phyloP scores from a whole-genome alignment of 2,329 filamentous ascomycete species.

The Myriosclerotinia duriaeana region DNA sequence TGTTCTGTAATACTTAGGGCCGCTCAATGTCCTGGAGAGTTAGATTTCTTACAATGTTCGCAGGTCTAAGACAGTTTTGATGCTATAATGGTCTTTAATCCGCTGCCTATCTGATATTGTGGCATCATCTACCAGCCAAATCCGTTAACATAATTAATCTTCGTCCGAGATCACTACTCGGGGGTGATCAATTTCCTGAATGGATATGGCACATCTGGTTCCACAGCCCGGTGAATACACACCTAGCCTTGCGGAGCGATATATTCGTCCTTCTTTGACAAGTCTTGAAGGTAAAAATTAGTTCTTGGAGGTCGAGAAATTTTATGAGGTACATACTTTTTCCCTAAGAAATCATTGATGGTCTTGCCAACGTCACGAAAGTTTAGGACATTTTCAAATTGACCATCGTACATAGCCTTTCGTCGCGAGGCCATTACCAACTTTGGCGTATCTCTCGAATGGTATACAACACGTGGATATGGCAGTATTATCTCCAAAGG shows the following conservation, averaged over 20 bases:
- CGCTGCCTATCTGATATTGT: slow-evolving; percentile 61
- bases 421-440: not conserved
- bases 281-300: slow-evolving; percentile 39
- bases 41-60: slow-evolving; percentile 62
- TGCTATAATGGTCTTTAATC: slow-evolving; percentile 59
- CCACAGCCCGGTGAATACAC: slow-evolving; percentile 26
- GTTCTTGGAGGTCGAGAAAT: not conserved
- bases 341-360: slow-evolving; percentile 59
- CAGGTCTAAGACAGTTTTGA: slow-evolving; percentile 76
- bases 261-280: slow-evolving; percentile 63
- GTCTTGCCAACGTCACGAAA: slow-evolving; percentile 74
- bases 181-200: not conserved
- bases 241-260: slow-evolving; percentile 65
- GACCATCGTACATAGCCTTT: slow-evolving; percentile 10
- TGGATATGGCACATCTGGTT: not conserved
- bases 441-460: not conserved
- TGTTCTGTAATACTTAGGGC: slow-evolving; percentile 51
- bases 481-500: not conserved
- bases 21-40: not conserved
- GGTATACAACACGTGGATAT: not conserved
- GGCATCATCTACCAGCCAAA: slow-evolving; percentile 63
- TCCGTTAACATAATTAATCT: not conserved
- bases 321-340: slow-evolving; percentile 47
- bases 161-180: not conserved
- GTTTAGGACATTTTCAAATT: slow-evolving; percentile 64